Base-by-base conservation (phyloP, 2,329 filamentous ascomycete genomes). In the Colletotrichum neosansevieriae region DNA sequence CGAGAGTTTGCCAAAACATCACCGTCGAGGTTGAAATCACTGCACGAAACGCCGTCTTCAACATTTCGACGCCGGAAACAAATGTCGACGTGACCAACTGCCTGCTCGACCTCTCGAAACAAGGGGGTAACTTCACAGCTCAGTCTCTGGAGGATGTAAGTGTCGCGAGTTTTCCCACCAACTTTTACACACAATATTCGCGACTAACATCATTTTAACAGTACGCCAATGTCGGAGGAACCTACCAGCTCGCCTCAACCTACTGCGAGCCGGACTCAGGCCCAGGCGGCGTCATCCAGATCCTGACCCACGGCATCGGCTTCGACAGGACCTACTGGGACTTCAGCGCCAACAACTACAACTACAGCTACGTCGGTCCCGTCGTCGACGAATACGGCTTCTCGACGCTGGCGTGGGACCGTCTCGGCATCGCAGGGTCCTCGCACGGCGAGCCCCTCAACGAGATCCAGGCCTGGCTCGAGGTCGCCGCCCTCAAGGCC, bases 361-460 rank as follows among this genome's bases (percentile, higher is more conserved):
- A 89, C 74, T 91, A 92, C 79, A 88, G 84, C 73, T 92, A 91
- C 75, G 82, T 88, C 32, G 80, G 85, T 53, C 77, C 78, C 12
- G 89, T 89, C 2, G 81, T 89, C 2, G 83, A 82, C 47, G 71
- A 81, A 9, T 80, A 84, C 44, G 86, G 86, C 45, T 91, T 87
- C 79, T 86, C 84, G 36, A 90, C 88, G 2, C 82, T 91, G 51
- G 78, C 83, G 10, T 89, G 85, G 77, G 89, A 92, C 76, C 87
- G 89, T 17, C 83, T 90, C 6, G 89, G 89, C 36, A 83, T 90
- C 47, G 88, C 85, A 45, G 78, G 81, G 65, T 90, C 88, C 1
- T 84, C 84, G 4, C 87, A 86, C 73, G 87, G 85, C 56, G 84
- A 91, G 50, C 83, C 89, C 0, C 74, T 91, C 73, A 83, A 85